phyloP scores from a whole-genome alignment of 345 rosid genomes.

The Aurinia saxatilis region DNA sequence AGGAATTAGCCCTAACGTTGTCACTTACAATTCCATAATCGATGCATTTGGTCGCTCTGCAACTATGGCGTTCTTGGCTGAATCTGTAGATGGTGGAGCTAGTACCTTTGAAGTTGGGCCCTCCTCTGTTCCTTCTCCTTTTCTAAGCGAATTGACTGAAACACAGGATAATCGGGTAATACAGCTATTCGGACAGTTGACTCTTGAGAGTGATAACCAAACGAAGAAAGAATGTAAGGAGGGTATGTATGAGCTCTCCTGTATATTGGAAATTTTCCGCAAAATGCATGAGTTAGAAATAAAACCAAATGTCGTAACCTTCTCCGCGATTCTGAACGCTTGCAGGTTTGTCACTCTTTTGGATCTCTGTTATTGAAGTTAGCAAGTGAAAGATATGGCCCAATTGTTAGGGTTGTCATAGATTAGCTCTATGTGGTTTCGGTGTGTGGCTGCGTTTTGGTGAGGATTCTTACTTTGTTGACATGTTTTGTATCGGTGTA shows the following conservation, averaged over 20 bases:
- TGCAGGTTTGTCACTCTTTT: conserved; percentile 57
- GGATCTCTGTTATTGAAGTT: conserved; percentile 5
- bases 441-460: neutral
- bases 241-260: conserved; percentile 54
- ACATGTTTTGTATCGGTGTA: conserved; percentile 29
- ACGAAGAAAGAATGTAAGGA: conserved; percentile 40
- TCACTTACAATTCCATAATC: conserved; percentile 83
- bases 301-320: conserved; percentile 93
- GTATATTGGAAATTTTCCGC: conserved; percentile 70
- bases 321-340: conserved; percentile 88
- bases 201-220: conserved; percentile 44
- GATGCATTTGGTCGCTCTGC: conserved; percentile 78
- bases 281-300: conserved; percentile 83
- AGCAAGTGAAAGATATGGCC: neutral
- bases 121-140: conserved; percentile 24
- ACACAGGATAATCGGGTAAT: conserved; percentile 44
- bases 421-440: neutral
- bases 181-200: conserved; percentile 62
- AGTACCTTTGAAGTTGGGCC: conserved; percentile 23
- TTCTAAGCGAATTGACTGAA: conserved; percentile 12
- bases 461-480: neutral
- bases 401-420: neutral
- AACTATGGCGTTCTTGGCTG: neutral
- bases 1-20: conserved; percentile 84
- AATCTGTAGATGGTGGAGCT: conserved; percentile 24